A percentile compares a stretch with the other conserved stretches of the same genome.
Evolutionary conservation across 2,329 filamentous ascomycete species (phyloP).

Genomic region (Tolypocladium ophioglossoides): DNA sequence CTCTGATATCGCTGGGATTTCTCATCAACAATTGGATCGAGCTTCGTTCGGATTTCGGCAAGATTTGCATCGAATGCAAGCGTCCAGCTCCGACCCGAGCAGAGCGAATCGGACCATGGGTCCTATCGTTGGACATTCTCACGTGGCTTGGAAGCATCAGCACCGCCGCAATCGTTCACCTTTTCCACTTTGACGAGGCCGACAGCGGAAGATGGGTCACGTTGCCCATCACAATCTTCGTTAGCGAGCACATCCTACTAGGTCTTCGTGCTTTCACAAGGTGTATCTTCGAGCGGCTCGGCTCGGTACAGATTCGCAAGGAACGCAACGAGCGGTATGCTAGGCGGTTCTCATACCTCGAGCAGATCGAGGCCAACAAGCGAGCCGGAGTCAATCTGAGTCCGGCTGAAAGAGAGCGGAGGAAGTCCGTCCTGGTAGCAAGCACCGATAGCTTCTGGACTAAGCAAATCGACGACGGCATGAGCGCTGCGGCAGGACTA

Average conservation of each 20-base stretch:
- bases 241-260: constrained; percentile 64
- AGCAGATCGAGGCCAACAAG: constrained; percentile 29
- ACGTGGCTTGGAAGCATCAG: constrained; percentile 65
- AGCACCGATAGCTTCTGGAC: constrained; percentile 29
- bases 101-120: constrained; percentile 66
- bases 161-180: constrained; percentile 61
- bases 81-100: constrained; percentile 58
- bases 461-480: constrained; percentile 28
- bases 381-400: constrained; percentile 19
- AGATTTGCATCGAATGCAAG: constrained; percentile 64
- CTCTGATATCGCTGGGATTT: constrained; percentile 61
- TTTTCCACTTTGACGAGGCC: constrained; percentile 51
- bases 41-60: constrained; percentile 65
- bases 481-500: constrained; percentile 22
- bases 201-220: constrained; percentile 51
- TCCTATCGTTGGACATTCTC: constrained; percentile 56
- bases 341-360: constrained; percentile 23
- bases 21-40: constrained; percentile 71
- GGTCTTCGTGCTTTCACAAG: constrained; percentile 37
- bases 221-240: constrained; percentile 58
- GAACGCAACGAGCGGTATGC: constrained; percentile 29
- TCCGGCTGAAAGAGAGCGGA: constrained; percentile 24
- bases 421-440: constrained; percentile 23
- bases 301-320: constrained; percentile 28
- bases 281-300: constrained; percentile 24